Evolutionary conservation across 108 stramenopile genomes (phyloP).

Genomic region (Pseudonitzschia pungens): DNA sequence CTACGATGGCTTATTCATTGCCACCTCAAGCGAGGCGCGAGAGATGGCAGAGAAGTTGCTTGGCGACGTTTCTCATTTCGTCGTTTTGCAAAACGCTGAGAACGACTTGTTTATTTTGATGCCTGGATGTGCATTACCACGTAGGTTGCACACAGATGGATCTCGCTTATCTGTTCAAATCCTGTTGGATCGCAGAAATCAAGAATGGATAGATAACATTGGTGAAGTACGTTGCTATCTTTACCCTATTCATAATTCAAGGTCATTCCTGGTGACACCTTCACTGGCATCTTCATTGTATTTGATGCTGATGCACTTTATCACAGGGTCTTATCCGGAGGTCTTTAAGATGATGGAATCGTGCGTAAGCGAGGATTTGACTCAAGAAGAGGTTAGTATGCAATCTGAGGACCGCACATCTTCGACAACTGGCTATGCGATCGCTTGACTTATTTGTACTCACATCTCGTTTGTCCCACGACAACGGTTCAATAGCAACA

Average conservation of each 20-base stretch:
- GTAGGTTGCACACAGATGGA: slow-evolving; percentile 81
- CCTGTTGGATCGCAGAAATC: slow-evolving; percentile 88
- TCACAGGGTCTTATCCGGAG: slow-evolving; percentile 93
- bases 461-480: not conserved
- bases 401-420: too few relatives aligned
- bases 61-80: slow-evolving; percentile 85
- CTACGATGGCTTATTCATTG: slow-evolving; percentile 93
- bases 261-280: slow-evolving; percentile 90
- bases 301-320: slow-evolving; percentile 95
- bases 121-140: slow-evolving; percentile 91
- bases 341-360: slow-evolving; percentile 95
- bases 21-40: slow-evolving; percentile 76
- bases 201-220: slow-evolving; percentile 96
- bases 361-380: slow-evolving; percentile 95
- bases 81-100: slow-evolving; percentile 93
- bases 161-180: slow-evolving; percentile 86
- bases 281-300: slow-evolving; percentile 96
- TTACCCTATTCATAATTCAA: slow-evolving; percentile 95
- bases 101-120: slow-evolving; percentile 94
- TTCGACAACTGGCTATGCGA: not conserved
- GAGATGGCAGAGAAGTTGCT: slow-evolving; percentile 82
- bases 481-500: slow-evolving; percentile 52
- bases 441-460: not conserved
- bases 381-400: slow-evolving; percentile 87
- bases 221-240: slow-evolving; percentile 96